Evolutionary conservation across 164 flowering plant genomes (phyloP).

Genomic region (Umbilicus rupestris): DNA sequence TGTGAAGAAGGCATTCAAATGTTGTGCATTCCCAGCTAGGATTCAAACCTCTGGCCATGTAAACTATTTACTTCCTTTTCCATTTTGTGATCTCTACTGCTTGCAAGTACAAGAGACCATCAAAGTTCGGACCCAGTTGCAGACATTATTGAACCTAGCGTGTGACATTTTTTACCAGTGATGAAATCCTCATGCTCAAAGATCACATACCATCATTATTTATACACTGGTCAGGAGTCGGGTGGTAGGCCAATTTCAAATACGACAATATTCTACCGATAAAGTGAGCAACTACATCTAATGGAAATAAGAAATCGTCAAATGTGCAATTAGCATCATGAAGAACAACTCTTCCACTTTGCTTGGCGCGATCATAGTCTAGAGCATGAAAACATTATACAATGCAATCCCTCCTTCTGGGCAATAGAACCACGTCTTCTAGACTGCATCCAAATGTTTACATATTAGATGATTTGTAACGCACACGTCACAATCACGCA

Average conservation of each 20-base stretch:
- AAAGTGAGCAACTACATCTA: not conserved
- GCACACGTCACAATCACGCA: not conserved
- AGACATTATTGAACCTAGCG: no score
- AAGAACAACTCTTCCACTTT: not conserved
- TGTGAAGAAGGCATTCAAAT: no score
- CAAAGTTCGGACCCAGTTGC: no score
- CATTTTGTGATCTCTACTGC: no score
- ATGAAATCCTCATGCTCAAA: not conserved
- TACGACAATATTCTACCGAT: not conserved
- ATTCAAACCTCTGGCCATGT: no score
- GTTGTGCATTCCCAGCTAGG: no score
- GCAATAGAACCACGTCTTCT: not conserved
- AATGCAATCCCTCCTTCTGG: not conserved
- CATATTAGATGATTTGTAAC: not conserved
- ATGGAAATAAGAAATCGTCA: not conserved
- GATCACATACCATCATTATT: not conserved
- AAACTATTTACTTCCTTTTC: no score
- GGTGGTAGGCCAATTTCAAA: not conserved
- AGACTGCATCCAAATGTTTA: slow-evolving; percentile 1
- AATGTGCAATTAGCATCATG: not conserved
- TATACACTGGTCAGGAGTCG: no score
- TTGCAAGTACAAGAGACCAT: no score
- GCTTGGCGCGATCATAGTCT: not conserved
- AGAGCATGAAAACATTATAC: not conserved
- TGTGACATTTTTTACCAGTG: no score